Evolutionary conservation across 129 eudicot species (phyloP).

Genomic region (Tagetes erecta): DNA sequence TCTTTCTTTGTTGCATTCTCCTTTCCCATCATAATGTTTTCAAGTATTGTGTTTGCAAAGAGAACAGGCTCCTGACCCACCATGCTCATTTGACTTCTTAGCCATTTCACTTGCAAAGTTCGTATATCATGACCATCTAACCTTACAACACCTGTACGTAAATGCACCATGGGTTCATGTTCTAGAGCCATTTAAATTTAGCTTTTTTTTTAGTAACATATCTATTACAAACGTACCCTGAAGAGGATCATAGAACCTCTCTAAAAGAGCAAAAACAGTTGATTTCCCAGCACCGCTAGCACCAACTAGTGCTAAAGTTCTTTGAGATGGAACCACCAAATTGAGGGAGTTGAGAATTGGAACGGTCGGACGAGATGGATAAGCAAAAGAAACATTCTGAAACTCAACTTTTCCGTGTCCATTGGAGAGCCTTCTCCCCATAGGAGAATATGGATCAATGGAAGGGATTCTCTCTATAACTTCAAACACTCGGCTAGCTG

Average conservation of each 20-base stretch:
- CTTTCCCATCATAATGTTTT: constrained; percentile 83
- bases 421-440: constrained; percentile 60
- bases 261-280: constrained; percentile 77
- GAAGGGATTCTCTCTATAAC: constrained; percentile 69
- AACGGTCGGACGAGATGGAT: constrained; percentile 76
- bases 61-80: constrained; percentile 93
- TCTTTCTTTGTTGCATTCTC: constrained; percentile 78
- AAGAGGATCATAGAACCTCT: constrained; percentile 77
- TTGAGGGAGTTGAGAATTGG: constrained; percentile 64
- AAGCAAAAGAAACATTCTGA: constrained; percentile 56
- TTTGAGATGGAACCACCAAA: constrained; percentile 59
- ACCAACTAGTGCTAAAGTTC: constrained; percentile 72
- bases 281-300: constrained; percentile 92
- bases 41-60: constrained; percentile 64
- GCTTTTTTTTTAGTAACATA: too few species aligned
- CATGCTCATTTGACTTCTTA: constrained; percentile 84
- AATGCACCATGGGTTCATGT: not conserved
- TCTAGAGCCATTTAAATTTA: not conserved
- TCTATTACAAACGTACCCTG: constrained; percentile 39
- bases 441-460: constrained; percentile 69
- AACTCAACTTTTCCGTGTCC: constrained; percentile 67
- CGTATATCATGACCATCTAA: constrained; percentile 82
- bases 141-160: constrained; percentile 51
- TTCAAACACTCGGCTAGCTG: constrained; percentile 80
- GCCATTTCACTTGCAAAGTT: constrained; percentile 79